These are phyloP conservation scores for Trichoderma erinaceum DNA, from an alignment of 495 filamentous ascomycete genomes.

Conservation along the genomic window DNA sequence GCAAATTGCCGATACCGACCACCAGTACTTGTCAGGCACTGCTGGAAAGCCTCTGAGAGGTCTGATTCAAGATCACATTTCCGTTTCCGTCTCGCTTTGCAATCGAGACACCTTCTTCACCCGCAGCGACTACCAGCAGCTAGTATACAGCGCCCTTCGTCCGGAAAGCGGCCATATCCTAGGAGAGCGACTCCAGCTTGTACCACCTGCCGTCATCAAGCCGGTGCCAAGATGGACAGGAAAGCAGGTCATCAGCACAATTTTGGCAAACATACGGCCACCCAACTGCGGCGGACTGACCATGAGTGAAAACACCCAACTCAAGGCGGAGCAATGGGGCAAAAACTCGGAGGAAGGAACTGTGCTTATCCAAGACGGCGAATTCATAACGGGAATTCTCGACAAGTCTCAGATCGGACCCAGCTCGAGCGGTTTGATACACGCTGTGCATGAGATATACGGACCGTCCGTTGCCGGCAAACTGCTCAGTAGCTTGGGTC, in stretches of 20 bases:
- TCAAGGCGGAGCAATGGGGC: conserved; percentile 70
- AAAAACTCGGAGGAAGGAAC: conserved; percentile 54
- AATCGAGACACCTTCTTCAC: conserved; percentile 91
- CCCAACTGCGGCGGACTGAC: conserved; percentile 67
- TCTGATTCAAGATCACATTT: conserved; percentile 98
- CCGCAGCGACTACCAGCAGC: conserved; percentile 81
- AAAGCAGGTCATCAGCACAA: conserved; percentile 91
- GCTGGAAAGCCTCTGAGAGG: conserved; percentile 92
- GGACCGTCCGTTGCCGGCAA: conserved; percentile 80
- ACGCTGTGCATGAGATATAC: conserved; percentile 89
- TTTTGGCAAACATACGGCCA: conserved; percentile 86
- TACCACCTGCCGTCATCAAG: conserved; percentile 76
- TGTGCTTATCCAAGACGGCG: conserved; percentile 82
- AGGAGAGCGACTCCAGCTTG: conserved; percentile 62
- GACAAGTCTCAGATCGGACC: conserved; percentile 96
- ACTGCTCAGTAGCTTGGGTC: conserved; percentile 79
- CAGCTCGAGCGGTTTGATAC: conserved; percentile 77
- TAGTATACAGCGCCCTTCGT: conserved; percentile 80
- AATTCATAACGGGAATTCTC: conserved; percentile 82
- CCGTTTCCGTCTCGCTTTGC: conserved; percentile 84
- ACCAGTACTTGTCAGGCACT: conserved; percentile 92
- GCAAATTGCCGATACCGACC: conserved; percentile 89
- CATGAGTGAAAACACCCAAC: conserved; percentile 69
- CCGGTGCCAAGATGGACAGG: conserved; percentile 88
- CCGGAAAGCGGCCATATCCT: conserved; percentile 81